phyloP scores from a whole-genome alignment of 768 basidiomycete genomes.

The Suillus variegatus region DNA sequence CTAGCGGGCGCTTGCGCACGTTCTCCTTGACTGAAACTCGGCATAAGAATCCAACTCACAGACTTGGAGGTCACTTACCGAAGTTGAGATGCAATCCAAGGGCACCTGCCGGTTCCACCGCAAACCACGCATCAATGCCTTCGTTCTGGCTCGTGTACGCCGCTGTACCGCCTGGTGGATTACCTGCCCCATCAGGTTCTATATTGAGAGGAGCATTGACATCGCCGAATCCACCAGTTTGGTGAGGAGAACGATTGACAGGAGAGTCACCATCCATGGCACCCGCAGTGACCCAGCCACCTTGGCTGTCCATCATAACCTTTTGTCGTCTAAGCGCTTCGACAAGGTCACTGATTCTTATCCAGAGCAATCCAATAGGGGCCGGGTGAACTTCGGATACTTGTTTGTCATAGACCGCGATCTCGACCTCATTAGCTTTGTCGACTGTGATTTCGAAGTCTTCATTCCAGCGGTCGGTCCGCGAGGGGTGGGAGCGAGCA shows the following conservation, averaged over 20 bases:
- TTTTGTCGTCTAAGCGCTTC: conserved; percentile 93
- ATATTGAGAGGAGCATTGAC: conserved; percentile 43
- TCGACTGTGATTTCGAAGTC: conserved; percentile 96
- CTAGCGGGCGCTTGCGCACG: conserved; percentile 92
- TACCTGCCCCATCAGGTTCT: conserved; percentile 31
- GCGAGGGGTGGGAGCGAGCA: conserved; percentile 88
- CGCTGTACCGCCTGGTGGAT: conserved; percentile 31
- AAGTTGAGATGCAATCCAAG: conserved; percentile 88
- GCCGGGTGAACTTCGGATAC: conserved; percentile 76
- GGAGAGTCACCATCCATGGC: conserved; percentile 73
- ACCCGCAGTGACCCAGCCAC: conserved; percentile 94
- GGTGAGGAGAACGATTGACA: conserved; percentile 48
- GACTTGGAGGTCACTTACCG: conserved; percentile 52
- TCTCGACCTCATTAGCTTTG: conserved; percentile 98
- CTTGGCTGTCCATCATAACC: conserved; percentile 83
- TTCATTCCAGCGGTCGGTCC: conserved; percentile 97
- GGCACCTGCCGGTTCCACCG: conserved; percentile 96
- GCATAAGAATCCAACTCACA: conserved; percentile 3
- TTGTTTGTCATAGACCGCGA: conserved; percentile 93
- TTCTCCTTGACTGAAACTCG: conserved; percentile 87
- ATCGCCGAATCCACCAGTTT: conserved; percentile 49
- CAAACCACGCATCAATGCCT: conserved; percentile 96
- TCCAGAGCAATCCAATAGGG: conserved; percentile 94
- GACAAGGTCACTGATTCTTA: conserved; percentile 90
- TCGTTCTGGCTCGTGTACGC: conserved; percentile 44